These are phyloP conservation scores for Saturnispora gosingensis DNA, from an alignment of 805 yeast species.

Conservation along the genomic window DNA sequence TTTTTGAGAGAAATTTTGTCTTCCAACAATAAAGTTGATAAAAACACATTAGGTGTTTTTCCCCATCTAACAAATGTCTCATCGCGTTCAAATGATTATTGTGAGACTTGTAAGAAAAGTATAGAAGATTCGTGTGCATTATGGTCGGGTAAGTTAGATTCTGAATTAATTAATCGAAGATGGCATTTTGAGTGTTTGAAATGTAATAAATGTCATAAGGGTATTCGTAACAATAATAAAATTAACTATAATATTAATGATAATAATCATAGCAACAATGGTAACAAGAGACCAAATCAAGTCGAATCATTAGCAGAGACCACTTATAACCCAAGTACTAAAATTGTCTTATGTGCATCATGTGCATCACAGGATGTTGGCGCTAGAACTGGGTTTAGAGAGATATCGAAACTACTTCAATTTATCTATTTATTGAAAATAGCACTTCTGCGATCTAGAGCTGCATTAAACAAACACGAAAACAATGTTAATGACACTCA, in stretches of 20 bases:
- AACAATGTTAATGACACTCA: neutral
- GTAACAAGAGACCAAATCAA: conserved; percentile 1
- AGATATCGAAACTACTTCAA: conserved; percentile 65
- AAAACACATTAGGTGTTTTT: neutral
- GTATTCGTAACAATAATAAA: neutral
- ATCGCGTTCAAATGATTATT: conserved; percentile 62
- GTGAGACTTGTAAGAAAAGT: conserved; percentile 60
- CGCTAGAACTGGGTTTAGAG: conserved; percentile 44
- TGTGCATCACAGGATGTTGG: conserved; percentile 49
- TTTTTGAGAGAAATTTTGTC: conserved; percentile 47
- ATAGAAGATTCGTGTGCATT: conserved; percentile 78
- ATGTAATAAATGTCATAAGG: conserved; percentile 51
- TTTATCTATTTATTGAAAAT: conserved; percentile 69
- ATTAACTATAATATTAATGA: neutral
- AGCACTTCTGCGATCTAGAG: conserved; percentile 67
- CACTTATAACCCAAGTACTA: conserved; percentile 32
- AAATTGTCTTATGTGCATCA: conserved; percentile 45
- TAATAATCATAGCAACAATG: neutral
- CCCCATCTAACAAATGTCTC: conserved; percentile 29
- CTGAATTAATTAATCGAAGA: conserved; percentile 34
- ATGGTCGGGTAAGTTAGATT: conserved; percentile 23
- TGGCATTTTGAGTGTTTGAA: conserved; percentile 78
- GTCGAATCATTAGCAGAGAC: conserved; percentile 30
- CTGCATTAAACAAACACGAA: conserved; percentile 27
- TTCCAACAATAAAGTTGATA: neutral